Base-by-base conservation (phyloP, 1,284 basidiomycete species). In the Rhodotorula sp. region DNA sequence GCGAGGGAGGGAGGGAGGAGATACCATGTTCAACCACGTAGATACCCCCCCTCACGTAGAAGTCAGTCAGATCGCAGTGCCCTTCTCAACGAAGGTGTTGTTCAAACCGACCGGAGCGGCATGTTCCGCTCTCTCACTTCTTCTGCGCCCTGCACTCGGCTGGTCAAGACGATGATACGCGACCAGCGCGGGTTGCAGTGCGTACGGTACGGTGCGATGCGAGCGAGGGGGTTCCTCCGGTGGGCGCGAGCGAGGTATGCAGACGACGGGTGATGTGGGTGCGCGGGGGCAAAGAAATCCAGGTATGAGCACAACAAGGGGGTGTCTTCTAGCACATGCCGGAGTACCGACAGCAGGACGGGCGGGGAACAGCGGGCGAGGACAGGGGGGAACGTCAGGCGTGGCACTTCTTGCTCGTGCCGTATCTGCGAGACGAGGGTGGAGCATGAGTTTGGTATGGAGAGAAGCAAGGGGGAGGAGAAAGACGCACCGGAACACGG, bases 401-500 rank as follows among this genome's bases (percentile, higher is more conserved):
- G 17, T 61, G 59, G 32, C 59, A 61, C 59, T 50, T 61, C 51
- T 54, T 46, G 41, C 34, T 15, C 46, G 61, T 58, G 39, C 61
- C 61, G 39, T 63, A 63, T 29, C 61, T 63, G 61, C 29, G 29
- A 13, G 34, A 12, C 1, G 3, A 22, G 0, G n/a, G 50, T 1
- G 13, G 22, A 13, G 29, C 0, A 8, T 21, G 27, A 34, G 25
- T 1, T 2, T 8, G 1, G 1, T 3, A 17, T 34, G 39, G 22
- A 12, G 25, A 34, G 10, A 15, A 21, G 19, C 10, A 41, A 41
- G 27, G 56, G 13, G 19, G 1, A 34, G 37, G 36, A 51, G 6
- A 9, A 10, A 22, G 13, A 41, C 72, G 32, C 39, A 74, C 66
- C 73, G 50, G 59, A 69, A 74, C 0, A 72, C 54, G 17, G 73